Evolutionary conservation across 352 stramenopile genomes (phyloP).

Genomic region (Phytophthora chlamydospora): DNA sequence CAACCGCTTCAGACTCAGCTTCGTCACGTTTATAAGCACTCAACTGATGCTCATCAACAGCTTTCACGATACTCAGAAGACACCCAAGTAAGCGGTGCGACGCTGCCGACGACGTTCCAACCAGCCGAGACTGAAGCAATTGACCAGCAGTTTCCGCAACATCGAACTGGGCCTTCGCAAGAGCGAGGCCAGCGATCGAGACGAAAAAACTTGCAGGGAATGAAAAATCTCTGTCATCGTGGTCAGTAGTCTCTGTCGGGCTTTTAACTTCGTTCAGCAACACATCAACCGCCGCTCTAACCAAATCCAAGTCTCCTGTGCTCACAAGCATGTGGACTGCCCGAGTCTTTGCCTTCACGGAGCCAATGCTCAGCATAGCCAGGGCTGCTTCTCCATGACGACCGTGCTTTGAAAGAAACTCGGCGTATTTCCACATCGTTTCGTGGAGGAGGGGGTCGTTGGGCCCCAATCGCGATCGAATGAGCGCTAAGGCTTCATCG

Average conservation of each 20-base stretch:
- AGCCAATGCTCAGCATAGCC: constrained; percentile 33
- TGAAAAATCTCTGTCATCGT: constrained; percentile 16
- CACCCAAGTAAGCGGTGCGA: constrained; percentile 25
- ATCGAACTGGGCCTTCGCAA: constrained; percentile 26
- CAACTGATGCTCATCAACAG: constrained; percentile 20
- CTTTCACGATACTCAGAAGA: constrained; percentile 33
- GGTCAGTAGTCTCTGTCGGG: not conserved
- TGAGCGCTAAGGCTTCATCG: constrained; percentile 65
- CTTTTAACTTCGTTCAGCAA: constrained; percentile 10
- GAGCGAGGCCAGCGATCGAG: constrained; percentile 37
- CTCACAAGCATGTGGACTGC: constrained; percentile 43
- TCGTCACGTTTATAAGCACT: not conserved
- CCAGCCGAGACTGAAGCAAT: constrained; percentile 25
- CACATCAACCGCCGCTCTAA: constrained; percentile 44
- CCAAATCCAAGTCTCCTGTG: constrained; percentile 31
- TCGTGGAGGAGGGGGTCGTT: constrained; percentile 46
- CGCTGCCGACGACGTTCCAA: constrained; percentile 3
- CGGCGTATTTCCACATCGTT: constrained; percentile 45
- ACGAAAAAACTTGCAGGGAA: constrained; percentile 51
- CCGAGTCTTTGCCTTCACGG: constrained; percentile 22
- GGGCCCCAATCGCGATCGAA: constrained; percentile 46
- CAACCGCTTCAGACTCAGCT: constrained; percentile 1
- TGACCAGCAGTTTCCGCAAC: constrained; percentile 43
- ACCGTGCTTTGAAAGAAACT: constrained; percentile 43
- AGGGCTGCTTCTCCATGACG: constrained; percentile 41